Evolutionary conservation across 2,329 filamentous ascomycete genomes (phyloP).

Genomic region (Cytospora leucostoma): DNA sequence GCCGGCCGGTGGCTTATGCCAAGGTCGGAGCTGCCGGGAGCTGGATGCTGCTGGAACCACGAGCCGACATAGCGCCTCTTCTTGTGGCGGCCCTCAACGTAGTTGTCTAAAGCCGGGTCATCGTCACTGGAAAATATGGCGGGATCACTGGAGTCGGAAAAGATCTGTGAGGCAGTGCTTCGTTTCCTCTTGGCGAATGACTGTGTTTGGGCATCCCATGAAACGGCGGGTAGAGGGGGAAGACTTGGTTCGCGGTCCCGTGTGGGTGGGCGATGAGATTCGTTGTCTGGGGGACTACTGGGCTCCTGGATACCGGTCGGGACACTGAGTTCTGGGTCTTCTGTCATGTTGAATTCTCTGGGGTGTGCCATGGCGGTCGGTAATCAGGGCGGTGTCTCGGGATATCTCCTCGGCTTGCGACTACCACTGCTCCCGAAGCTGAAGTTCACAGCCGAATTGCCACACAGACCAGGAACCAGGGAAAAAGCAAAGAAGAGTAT

Average conservation of each 20-base stretch:
- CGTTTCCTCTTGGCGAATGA: slow-evolving; percentile 47
- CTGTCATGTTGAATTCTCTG: slow-evolving; percentile 36
- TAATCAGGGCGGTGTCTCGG: neutral
- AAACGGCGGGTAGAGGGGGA: slow-evolving; percentile 42
- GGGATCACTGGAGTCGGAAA: slow-evolving; percentile 69
- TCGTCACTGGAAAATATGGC: slow-evolving; percentile 73
- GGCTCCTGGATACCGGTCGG: neutral
- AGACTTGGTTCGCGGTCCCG: slow-evolving; percentile 40
- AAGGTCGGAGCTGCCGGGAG: slow-evolving; percentile 37
- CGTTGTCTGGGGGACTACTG: neutral
- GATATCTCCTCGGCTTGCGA: neutral
- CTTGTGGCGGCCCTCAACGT: slow-evolving; percentile 55
- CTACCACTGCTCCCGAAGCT: neutral
- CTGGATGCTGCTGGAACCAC: slow-evolving; percentile 66
- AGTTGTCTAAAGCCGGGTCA: slow-evolving; percentile 67
- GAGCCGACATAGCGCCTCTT: slow-evolving; percentile 67
- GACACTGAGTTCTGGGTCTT: slow-evolving; percentile 38
- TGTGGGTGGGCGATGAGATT: neutral
- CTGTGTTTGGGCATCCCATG: slow-evolving; percentile 43
- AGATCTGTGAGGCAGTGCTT: slow-evolving; percentile 37
- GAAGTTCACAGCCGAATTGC: neutral
- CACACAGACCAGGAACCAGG: neutral
- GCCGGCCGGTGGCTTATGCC: slow-evolving; percentile 29
- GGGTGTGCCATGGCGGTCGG: neutral
- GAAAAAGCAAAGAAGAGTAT: neutral